phyloP scores from a whole-genome alignment of 2,329 filamentous ascomycete species.

The Rhexocercosporidium sp. region DNA sequence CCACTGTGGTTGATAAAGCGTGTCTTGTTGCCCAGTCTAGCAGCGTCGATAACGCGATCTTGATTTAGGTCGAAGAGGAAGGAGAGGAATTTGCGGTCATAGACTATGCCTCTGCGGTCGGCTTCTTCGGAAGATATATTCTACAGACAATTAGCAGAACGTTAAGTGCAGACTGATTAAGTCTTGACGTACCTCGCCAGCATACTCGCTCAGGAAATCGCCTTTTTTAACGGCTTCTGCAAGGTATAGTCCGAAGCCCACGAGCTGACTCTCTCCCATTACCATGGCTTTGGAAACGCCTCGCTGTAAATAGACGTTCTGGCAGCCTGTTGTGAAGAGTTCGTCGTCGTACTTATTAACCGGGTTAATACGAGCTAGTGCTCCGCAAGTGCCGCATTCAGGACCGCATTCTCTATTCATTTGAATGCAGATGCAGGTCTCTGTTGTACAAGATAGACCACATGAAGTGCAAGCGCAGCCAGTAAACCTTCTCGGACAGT shows the following conservation, averaged over 20 bases:
- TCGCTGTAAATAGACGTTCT: conserved; percentile 75
- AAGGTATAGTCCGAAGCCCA: conserved; percentile 74
- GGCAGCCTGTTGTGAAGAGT: conserved; percentile 65
- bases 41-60: conserved; percentile 67
- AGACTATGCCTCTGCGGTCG: conserved; percentile 41
- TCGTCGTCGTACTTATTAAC: conserved; percentile 64
- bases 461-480: conserved; percentile 67
- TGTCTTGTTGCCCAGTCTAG: conserved; percentile 78
- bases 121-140: conserved; percentile 54
- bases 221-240: conserved; percentile 51
- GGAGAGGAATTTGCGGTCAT: conserved; percentile 45
- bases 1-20: conserved; percentile 83
- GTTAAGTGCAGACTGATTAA: background rate
- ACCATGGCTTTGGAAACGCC: conserved; percentile 68
- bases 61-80: conserved; percentile 59
- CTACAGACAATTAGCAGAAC: conserved; percentile 43
- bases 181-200: conserved; percentile 64
- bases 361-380: conserved; percentile 70
- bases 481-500: conserved; percentile 68
- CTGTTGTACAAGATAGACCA: conserved; percentile 62
- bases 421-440: conserved; percentile 73
- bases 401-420: conserved; percentile 83
- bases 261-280: conserved; percentile 72
- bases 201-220: conserved; percentile 82
- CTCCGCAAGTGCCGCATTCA: conserved; percentile 74